These are phyloP conservation scores for Barnettozyma californica DNA, from an alignment of 805 yeast genomes.

Conservation along the genomic window DNA sequence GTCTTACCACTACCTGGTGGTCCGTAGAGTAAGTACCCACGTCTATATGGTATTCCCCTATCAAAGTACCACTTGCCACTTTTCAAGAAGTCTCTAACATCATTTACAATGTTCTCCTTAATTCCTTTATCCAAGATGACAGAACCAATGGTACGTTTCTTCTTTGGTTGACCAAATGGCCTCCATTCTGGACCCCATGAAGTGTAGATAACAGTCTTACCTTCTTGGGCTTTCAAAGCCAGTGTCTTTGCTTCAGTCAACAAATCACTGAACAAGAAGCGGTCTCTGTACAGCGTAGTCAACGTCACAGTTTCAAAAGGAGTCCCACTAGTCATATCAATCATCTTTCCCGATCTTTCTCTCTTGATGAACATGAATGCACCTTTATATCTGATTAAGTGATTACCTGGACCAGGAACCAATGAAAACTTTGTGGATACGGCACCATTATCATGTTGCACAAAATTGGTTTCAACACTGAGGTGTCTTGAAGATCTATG, in stretches of 20 bases:
- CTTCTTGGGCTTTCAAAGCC: conserved; percentile 80
- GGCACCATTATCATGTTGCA: conserved; percentile 90
- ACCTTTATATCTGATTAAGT: conserved; percentile 76
- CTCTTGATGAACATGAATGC: conserved; percentile 86
- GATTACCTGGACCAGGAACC: conserved; percentile 98
- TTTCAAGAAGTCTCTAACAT: conserved; percentile 72
- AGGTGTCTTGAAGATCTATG: conserved; percentile 74
- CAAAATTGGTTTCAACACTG: conserved; percentile 80
- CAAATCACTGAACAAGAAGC: conserved; percentile 60
- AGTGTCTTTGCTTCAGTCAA: conserved; percentile 77
- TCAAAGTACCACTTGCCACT: conserved; percentile 91
- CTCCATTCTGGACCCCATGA: conserved; percentile 99
- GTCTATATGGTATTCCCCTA: conserved; percentile 94
- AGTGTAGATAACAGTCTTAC: conserved; percentile 89
- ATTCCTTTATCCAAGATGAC: conserved; percentile 80
- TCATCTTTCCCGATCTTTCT: conserved; percentile 82
- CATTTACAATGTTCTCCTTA: conserved; percentile 57
- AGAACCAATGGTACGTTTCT: conserved; percentile 76
- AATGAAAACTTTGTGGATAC: conserved; percentile 81
- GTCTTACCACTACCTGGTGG: conserved; percentile 99
- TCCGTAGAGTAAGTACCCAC: conserved; percentile 91
- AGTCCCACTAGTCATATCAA: conserved; percentile 85
- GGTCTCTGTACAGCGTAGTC: conserved; percentile 83
- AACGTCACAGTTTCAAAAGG: conserved; percentile 96
- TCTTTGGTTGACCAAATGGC: conserved; percentile 93